Evolutionary conservation across 2,329 filamentous ascomycete species (phyloP), one percentile per base, ranked within the genome.

Genomic region (Exophiala aquamarina): DNA sequence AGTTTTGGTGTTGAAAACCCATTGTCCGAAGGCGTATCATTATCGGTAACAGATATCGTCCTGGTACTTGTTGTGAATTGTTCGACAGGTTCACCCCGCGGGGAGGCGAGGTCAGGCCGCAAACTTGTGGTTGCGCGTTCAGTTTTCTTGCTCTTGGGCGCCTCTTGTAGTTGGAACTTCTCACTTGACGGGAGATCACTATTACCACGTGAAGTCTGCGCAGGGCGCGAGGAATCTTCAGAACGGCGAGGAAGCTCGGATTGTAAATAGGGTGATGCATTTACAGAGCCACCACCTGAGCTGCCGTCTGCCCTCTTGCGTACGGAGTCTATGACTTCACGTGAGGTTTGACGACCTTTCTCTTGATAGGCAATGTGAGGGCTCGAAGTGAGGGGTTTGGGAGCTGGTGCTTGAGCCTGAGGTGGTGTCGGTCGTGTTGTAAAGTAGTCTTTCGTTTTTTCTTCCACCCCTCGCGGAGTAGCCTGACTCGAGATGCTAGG

Each of bases 361-460:
- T 95, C 89, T 65, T 95, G 89, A 64, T 90, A 94, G 17, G 89
- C 87, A 59, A 95, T 95, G 61, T 95, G 90, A n/a, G 90, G 89
- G 13, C 88, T 90, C 14, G 54, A 52, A 13, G 47, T 52, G 23
- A 47, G 41, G 35, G 56, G 47, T 23, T 50, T 46, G 19, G 68
- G 56, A 2, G 63, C 50, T 17, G 66, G 57, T n/a, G 67, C 62
- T 62, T 74, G 77, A 26, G 70, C 52, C 15, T 34, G n/a, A 15
- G 49, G 39, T 7, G 55, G 41, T 7, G 48, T 43, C 23, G 49
- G 33, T 42, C 47, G 43, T 4, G 69, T 59, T 41, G 66, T 71
- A 60, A 84, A 85, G 56, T 85, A 85, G 55, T 87, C 83, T 38
- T 59, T 61, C 52, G 74, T 78, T 18, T 66, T 56, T 18, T 67